Conservation (phyloP, 805 yeast species). For the Yarrowia osloensis region DNA sequence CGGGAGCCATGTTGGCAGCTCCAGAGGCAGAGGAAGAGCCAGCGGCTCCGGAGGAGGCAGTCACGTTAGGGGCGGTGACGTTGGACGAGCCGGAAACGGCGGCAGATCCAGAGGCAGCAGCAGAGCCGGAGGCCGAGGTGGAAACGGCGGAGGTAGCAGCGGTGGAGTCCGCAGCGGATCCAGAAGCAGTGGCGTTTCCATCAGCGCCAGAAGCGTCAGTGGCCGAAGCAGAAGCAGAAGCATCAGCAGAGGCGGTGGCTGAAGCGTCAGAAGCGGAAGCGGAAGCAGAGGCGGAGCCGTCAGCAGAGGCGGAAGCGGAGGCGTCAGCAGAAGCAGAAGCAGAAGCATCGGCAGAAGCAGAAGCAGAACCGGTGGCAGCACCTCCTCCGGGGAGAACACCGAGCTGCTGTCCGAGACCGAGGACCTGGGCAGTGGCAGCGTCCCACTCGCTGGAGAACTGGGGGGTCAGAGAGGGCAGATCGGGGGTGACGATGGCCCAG, state of each 20-base stretch:
- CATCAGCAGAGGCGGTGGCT: neutral
- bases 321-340: neutral
- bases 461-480: conserved; percentile 10
- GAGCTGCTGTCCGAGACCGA: neutral
- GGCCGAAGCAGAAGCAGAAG: neutral
- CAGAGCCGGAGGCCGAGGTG: neutral
- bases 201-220: neutral
- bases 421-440: neutral
- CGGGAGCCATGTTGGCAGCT: neutral
- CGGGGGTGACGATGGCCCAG: neutral
- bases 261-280: neutral
- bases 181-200: neutral
- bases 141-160: neutral
- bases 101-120: neutral
- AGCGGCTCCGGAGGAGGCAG: neutral
- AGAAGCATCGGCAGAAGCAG: neutral
- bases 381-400: neutral
- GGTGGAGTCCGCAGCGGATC: neutral
- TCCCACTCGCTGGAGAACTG: conserved; percentile 9
- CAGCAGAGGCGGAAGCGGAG: neutral
- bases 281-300: neutral
- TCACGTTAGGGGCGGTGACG: neutral
- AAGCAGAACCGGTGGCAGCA: neutral
- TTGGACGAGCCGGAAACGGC: neutral
- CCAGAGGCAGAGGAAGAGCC: neutral